These are phyloP conservation scores for Samsoniella hepiali DNA, from an alignment of 2,329 filamentous ascomycete species.

Conservation along the genomic window DNA sequence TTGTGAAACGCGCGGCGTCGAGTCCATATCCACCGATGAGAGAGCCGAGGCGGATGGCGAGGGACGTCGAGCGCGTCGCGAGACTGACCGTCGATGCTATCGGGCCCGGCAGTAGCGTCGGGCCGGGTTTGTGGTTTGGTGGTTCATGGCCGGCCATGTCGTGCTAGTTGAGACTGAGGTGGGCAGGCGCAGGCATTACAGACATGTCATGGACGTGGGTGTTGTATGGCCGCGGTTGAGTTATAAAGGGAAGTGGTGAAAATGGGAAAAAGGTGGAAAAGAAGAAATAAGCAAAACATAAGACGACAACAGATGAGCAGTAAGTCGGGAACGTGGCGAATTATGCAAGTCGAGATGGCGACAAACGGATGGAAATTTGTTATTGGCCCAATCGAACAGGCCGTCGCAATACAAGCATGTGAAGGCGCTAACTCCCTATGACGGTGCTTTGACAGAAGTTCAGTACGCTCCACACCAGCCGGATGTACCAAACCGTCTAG, in stretches of 20 bases:
- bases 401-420: constrained; percentile 8
- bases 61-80: constrained; percentile 56
- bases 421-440: neutral
- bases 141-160: constrained; percentile 8
- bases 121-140: constrained; percentile 26
- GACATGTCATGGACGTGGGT: constrained; percentile 1
- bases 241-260: too few species aligned
- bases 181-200: neutral
- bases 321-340: constrained; percentile 13
- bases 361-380: constrained; percentile 3
- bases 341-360: neutral
- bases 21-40: constrained; percentile 51
- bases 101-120: constrained; percentile 54
- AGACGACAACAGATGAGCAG: neutral
- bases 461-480: too few species aligned
- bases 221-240: neutral
- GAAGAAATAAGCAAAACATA: neutral
- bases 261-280: neutral
- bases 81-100: constrained; percentile 59
- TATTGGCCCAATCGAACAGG: constrained; percentile 1
- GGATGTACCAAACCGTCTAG: too few species aligned
- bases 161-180: neutral
- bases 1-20: constrained; percentile 53
- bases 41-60: constrained; percentile 53
- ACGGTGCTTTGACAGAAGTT: neutral